Evolutionary conservation across 306 rosid genomes (phyloP), one percentile per base, ranked within the genome.

Genomic region (Malus sylvestris): DNA sequence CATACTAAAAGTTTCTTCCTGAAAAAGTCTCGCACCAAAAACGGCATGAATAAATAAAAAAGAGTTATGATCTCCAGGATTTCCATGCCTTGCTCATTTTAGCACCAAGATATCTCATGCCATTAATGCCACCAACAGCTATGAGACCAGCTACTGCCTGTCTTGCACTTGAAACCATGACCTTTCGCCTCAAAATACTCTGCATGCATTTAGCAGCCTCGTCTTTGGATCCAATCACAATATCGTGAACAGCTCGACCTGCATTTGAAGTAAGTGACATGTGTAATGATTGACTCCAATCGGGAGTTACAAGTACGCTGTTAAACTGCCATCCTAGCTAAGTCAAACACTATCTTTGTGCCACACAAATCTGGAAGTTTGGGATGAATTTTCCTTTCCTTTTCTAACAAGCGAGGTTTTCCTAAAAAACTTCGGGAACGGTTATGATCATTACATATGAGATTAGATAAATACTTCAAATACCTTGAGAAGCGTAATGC

Each of bases 131-230:
- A 23, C 97, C 97, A 40, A 68, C 93, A 16, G 96, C 88, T 58
- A 95, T 79, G 38, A 95, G 78, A 67, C 98, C 93, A 53, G 97
- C 89, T 69, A 90, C 58, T 6, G 96, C 97, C 81, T 95, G 97
- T 83, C 97, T 89, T 81, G 92, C 88, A 80, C 97, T 95, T 79
- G 97, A 95, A 79, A 88, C 80, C 96, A 87, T 89, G 27, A 95
- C 98, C 80, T 45, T 90, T 71, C 83, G 89, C 83, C 84, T 82
- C 85, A 92, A 57, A 80, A 87, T 79, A 74, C 83, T 82, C 84
- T 83, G 90, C 90, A 92, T 83, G 89, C 88, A 88, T 80, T 86
- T 86, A 14, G 89, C 90, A 70, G 90, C 97, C 79, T 80, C 96
- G 76, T 89, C 89, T 87, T 91, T 92, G 33, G 91, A 81, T 14